Evolutionary conservation across 2,329 filamentous ascomycete species (phyloP), one percentile per base, ranked within the genome.

Genomic region (Monosporascus sp.): DNA sequence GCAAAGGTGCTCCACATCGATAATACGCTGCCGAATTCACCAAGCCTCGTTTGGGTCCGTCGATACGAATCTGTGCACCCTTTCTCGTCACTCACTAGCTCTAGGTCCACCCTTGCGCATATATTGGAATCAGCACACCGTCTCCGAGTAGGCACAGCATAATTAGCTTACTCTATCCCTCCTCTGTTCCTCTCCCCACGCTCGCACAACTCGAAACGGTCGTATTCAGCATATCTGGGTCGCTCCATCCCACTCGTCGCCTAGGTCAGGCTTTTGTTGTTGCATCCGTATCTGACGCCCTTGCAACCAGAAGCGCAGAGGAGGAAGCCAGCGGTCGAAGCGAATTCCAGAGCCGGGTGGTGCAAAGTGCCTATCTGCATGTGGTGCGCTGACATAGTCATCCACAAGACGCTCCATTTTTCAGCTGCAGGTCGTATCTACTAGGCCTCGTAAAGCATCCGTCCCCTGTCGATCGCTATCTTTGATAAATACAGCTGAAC

Each of bases 101-200:
- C 53, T 66, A 65, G 48, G 53, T 47, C 45, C 56, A 66, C 63
- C 61, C 58, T 63, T 55, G 55, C 61, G 65, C 66, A 66, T 65
- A 66, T 66, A 66, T 62, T 55, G 53, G 52, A 55, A 52, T 48
- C 55, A 52, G 57, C 54, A 56, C 58, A 53, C 54, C 38, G 52
- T 34, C 52, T 51, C 50, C 49, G 20, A 51, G 31, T 54, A 48
- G 48, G 41, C 59, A 61, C 59, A 44, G 48, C 59, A 60, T 60
- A 56, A 52, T 51, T 60, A 59, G 56, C 52, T 59, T 50, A 57
- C 49, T 50, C 50, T 53, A 55, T 55, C 44, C 31, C 55, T 46
- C 49, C 49, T 51, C 36, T 36, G 43, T 20, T 19, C n/a, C 48
- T 36, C 45, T 40, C 19, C 31, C 34, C 34, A 27, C 20, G 37